Evolutionary conservation across 1,284 basidiomycete genomes (phyloP), one percentile per base, ranked within the genome.

Genomic region (Ceratobasidium sp.): DNA sequence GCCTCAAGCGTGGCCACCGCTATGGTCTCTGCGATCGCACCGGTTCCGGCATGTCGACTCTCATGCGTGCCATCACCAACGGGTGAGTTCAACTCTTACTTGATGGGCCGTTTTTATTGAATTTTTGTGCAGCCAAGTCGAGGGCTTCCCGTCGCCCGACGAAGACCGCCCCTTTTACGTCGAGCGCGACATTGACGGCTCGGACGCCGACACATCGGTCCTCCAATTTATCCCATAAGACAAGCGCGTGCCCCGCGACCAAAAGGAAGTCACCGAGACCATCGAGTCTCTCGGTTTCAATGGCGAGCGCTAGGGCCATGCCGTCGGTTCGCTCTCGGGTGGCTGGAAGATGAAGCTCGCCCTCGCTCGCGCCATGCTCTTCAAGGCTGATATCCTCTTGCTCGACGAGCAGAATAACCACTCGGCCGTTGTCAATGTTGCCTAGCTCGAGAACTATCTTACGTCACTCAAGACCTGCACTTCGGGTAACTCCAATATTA

Each of bases 321-420:
- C 95, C 59, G 98, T 98, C 81, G 95, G 96, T n/a, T n/a, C n/a
- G n/a, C n/a, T n/a, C n/a, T n/a, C n/a, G n/a, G n/a, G n/a, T n/a
- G n/a, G n/a, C n/a, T n/a, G n/a, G n/a, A n/a, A n/a, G n/a, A n/a
- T n/a, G n/a, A n/a, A n/a, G n/a, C n/a, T n/a, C n/a, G n/a, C n/a
- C n/a, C n/a, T n/a, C n/a, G n/a, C n/a, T n/a, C n/a, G n/a, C n/a
- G n/a, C n/a, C n/a, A n/a, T n/a, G n/a, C n/a, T n/a, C n/a, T n/a
- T n/a, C n/a, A n/a, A n/a, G n/a, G n/a, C n/a, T n/a, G n/a, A n/a
- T n/a, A n/a, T n/a, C n/a, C n/a, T n/a, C n/a, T n/a, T n/a, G n/a
- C n/a, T n/a, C n/a, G n/a, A n/a, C n/a, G n/a, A 98, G 88, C 97
- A 96, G 62, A 98, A 97, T 86, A 98, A 98, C 90, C 96, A 98